These are phyloP conservation scores for Calonectria pseudoreteaudii DNA, from an alignment of 2,329 filamentous ascomycete genomes.

Conservation along the genomic window DNA sequence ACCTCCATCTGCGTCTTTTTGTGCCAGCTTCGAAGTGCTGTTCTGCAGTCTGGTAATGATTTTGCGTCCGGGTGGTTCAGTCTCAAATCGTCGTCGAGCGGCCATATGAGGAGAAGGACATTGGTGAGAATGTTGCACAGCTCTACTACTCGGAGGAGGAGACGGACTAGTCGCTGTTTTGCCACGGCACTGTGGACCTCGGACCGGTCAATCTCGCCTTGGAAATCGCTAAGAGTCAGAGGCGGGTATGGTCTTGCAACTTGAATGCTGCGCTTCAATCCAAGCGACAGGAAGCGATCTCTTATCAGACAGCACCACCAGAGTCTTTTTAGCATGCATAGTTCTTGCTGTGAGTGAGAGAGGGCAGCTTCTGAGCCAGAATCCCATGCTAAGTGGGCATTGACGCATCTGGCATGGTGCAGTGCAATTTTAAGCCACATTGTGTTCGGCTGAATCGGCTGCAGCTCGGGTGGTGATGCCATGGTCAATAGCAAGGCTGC, in stretches of 20 bases:
- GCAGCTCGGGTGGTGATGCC: background rate
- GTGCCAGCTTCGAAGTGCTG: background rate
- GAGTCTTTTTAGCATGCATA: background rate
- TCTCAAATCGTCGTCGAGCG: background rate
- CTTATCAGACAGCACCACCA: constrained; percentile 17
- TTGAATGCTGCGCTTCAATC: background rate
- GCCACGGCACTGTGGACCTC: background rate
- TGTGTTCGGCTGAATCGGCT: background rate
- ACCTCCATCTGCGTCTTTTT: background rate
- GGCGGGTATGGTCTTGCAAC: background rate
- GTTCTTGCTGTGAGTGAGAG: background rate
- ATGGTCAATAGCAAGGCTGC: background rate
- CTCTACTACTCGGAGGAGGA: background rate
- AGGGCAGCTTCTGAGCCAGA: background rate
- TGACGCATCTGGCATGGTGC: background rate
- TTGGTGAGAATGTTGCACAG: constrained; percentile 4
- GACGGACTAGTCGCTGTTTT: background rate
- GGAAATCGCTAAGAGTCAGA: background rate
- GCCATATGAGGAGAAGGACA: background rate
- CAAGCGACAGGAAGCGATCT: background rate
- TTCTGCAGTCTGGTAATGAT: background rate
- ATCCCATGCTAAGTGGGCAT: background rate
- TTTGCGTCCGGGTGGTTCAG: background rate
- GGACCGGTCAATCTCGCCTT: background rate
- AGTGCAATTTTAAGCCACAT: constrained; percentile 9